These are phyloP conservation scores for Chloranthus sessilifolius DNA, from an alignment of 164 flowering plant species.

Conservation along the genomic window DNA sequence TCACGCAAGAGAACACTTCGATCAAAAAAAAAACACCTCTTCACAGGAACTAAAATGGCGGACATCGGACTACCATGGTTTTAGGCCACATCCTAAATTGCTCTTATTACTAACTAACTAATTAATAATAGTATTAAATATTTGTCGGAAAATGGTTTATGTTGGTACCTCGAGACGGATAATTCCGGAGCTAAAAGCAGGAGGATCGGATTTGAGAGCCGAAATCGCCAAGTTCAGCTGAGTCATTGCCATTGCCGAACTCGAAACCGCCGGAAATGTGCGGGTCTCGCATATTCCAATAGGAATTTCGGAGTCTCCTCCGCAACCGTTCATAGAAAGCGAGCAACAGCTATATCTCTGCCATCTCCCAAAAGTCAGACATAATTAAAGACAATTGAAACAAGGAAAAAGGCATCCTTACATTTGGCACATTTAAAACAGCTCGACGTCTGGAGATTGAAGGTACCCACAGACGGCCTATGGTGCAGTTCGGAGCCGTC, in stretches of 20 bases:
- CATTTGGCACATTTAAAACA: no score
- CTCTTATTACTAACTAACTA: no score
- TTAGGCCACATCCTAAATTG: no score
- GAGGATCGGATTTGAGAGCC: slow-evolving; percentile 37
- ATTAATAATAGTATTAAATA: no score
- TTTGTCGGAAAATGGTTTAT: background rate
- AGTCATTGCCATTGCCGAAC: slow-evolving; percentile 47
- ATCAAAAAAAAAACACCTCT: no score
- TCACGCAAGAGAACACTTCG: no score
- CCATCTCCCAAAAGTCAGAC: background rate
- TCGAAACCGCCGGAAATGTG: slow-evolving; percentile 43
- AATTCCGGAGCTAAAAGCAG: slow-evolving; percentile 51
- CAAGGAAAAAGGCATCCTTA: no score
- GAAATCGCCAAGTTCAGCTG: slow-evolving; percentile 42
- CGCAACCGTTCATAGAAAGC: slow-evolving; percentile 79
- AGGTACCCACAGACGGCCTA: background rate
- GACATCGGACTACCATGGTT: no score
- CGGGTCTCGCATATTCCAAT: slow-evolving; percentile 52
- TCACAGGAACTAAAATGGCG: no score
- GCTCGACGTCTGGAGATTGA: background rate
- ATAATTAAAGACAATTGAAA: background rate
- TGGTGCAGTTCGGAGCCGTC: background rate
- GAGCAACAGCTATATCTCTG: slow-evolving; percentile 11
- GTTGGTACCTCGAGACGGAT: slow-evolving; percentile 60
- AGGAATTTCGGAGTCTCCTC: slow-evolving; percentile 34